These are phyloP conservation scores for Effrenium voratum DNA, from an alignment of 73 alveolate genomes.

Conservation along the genomic window DNA sequence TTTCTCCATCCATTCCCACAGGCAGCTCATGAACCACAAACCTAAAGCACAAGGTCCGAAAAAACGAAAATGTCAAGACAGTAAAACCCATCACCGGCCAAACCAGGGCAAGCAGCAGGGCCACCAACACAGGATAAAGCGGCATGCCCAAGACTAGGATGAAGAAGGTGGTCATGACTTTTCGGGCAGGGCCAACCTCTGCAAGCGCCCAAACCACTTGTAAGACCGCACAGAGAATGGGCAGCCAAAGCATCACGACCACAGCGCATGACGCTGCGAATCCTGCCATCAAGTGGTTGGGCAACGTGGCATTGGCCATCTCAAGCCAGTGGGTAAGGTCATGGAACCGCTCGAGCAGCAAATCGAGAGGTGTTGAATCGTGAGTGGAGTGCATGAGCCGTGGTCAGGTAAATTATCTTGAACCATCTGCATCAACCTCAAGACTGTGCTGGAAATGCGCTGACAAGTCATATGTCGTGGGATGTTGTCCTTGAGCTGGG, in stretches of 20 bases:
- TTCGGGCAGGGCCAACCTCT: constrained; percentile 66
- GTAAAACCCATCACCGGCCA: constrained; percentile 29
- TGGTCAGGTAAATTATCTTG: no score
- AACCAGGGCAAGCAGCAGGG: constrained; percentile 42
- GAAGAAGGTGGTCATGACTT: constrained; percentile 58
- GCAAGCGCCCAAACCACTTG: constrained; percentile 35
- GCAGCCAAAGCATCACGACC: constrained; percentile 11
- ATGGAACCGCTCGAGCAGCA: constrained; percentile 13
- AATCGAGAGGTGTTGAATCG: no score
- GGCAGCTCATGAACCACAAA: neutral
- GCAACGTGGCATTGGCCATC: constrained; percentile 10
- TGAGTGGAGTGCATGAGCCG: no score
- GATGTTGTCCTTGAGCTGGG: no score
- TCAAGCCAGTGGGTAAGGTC: constrained; percentile 31
- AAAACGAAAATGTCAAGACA: constrained; percentile 5
- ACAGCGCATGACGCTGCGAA: constrained; percentile 14
- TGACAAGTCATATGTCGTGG: no score
- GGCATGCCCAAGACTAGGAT: constrained; percentile 33
- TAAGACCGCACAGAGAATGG: constrained; percentile 35
- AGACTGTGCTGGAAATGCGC: no score
- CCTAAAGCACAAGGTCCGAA: constrained; percentile 26
- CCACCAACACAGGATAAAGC: constrained; percentile 46
- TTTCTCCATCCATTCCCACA: constrained; percentile 17
- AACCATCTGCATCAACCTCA: no score
- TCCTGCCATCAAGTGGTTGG: constrained; percentile 69